These are phyloP conservation scores for Davidsoniella neocaledoniae DNA, from an alignment of 2,329 filamentous ascomycete genomes.

Conservation along the genomic window DNA sequence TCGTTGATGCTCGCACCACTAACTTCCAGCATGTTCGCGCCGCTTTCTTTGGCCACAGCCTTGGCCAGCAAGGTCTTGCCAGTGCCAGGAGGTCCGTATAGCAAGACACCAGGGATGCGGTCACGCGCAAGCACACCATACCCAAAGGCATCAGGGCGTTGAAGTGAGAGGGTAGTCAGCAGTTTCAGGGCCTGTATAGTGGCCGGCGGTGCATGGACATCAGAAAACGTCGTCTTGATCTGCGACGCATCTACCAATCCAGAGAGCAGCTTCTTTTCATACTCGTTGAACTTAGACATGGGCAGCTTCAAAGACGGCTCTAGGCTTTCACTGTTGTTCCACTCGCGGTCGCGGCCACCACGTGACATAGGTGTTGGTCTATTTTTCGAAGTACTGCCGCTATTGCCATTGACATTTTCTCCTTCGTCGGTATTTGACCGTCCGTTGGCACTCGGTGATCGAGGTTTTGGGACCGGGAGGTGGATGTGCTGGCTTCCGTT, in stretches of 20 bases:
- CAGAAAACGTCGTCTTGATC: constrained; percentile 72
- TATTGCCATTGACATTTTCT: not conserved
- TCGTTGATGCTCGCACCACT: constrained; percentile 85
- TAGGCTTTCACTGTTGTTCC: not conserved
- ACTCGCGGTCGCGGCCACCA: constrained; percentile 4
- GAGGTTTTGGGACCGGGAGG: constrained; percentile 1
- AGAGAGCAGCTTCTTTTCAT: constrained; percentile 68
- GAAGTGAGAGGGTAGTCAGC: constrained; percentile 70
- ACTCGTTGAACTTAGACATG: constrained; percentile 40
- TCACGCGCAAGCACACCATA: constrained; percentile 88
- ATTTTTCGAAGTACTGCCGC: not conserved
- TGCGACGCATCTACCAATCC: constrained; percentile 69
- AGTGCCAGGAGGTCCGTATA: constrained; percentile 77
- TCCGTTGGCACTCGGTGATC: not conserved
- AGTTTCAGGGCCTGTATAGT: constrained; percentile 80
- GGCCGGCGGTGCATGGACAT: constrained; percentile 67
- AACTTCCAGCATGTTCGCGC: constrained; percentile 66
- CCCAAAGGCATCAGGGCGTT: constrained; percentile 83
- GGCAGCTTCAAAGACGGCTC: not conserved
- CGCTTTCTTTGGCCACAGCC: constrained; percentile 50
- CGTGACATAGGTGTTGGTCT: constrained; percentile 3
- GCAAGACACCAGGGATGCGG: constrained; percentile 72
- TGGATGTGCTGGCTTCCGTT: constrained; percentile 6
- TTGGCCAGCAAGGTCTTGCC: constrained; percentile 56
- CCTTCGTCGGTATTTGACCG: too few relatives aligned